phyloP scores from a whole-genome alignment of 2,329 filamentous ascomycete species.

The Hawksworthiomyces lignivorus region DNA sequence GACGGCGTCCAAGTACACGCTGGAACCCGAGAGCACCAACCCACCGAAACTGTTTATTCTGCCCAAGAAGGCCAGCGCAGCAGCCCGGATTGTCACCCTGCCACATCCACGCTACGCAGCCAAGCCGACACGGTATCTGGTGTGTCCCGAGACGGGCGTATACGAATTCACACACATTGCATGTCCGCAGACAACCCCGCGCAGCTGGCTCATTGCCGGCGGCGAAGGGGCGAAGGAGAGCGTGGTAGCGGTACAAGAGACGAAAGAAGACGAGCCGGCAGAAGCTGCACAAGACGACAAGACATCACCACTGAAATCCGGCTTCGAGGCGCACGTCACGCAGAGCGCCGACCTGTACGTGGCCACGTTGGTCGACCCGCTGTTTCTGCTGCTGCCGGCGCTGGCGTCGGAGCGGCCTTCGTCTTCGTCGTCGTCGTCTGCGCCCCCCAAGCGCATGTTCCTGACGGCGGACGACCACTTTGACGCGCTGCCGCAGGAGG shows the following conservation, averaged over 20 bases:
- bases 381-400: constrained; percentile 76
- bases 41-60: constrained; percentile 53
- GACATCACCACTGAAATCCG: too few species aligned
- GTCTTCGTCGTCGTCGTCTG: constrained; percentile 26
- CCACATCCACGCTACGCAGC: constrained; percentile 47
- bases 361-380: constrained; percentile 73
- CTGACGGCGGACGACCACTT: constrained; percentile 65
- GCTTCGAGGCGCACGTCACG: constrained; percentile 38
- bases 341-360: constrained; percentile 69
- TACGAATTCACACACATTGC: constrained; percentile 57
- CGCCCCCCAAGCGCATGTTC: constrained; percentile 53
- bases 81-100: constrained; percentile 52
- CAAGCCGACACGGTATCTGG: constrained; percentile 50
- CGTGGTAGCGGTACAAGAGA: constrained; percentile 9
- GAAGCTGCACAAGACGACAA: too few species aligned
- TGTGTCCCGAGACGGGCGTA: constrained; percentile 54
- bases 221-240: constrained; percentile 5
- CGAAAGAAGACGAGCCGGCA: constrained; percentile 12
- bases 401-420: constrained; percentile 41
- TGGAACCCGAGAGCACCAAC: constrained; percentile 32
- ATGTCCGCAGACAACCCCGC: constrained; percentile 43
- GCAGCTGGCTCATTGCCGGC: constrained; percentile 51
- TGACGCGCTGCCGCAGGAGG: constrained; percentile 49
- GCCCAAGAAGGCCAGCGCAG: constrained; percentile 44
- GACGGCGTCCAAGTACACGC: constrained; percentile 31